phyloP scores from a whole-genome alignment of 1,284 basidiomycete species.

The Porodaedalea pini region DNA sequence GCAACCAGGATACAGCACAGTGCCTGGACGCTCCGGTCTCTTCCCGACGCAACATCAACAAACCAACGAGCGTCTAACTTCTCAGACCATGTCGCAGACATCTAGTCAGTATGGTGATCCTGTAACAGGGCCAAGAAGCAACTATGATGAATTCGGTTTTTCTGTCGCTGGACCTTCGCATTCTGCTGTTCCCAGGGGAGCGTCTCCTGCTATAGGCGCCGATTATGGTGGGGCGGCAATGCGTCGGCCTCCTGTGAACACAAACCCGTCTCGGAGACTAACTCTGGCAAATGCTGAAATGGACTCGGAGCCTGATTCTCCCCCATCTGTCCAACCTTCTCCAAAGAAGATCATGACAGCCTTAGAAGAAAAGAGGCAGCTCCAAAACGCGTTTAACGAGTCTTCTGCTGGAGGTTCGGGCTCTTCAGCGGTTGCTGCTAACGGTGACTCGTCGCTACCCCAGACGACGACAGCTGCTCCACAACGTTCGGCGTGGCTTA shows the following conservation, averaged over 20 bases:
- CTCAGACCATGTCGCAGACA: constrained; percentile 3
- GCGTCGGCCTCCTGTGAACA: constrained; percentile 3
- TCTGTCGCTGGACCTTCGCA: neutral
- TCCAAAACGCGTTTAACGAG: too few relatives aligned
- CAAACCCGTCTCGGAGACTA: constrained; percentile 16
- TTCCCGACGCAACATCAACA: constrained; percentile 16
- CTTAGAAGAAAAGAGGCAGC: constrained; percentile 15
- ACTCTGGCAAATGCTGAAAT: constrained; percentile 24
- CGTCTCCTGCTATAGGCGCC: neutral
- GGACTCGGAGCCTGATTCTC: constrained; percentile 14
- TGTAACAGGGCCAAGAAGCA: constrained; percentile 6
- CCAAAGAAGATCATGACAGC: constrained; percentile 19
- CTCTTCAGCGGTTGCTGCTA: neutral
- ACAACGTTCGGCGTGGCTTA: constrained; percentile 44
- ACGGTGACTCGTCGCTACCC: constrained; percentile 6
- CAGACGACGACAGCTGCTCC: constrained; percentile 17
- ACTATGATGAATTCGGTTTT: constrained; percentile 18
- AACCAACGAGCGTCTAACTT: constrained; percentile 1
- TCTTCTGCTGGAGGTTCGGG: constrained; percentile 5
- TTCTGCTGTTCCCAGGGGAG: constrained; percentile 1
- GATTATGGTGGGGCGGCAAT: neutral
- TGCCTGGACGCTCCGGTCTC: constrained; percentile 10
- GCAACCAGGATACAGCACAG: constrained; percentile 9
- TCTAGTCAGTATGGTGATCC: constrained; percentile 1
- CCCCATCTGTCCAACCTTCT: constrained; percentile 13